Evolutionary conservation across 305 asterid species (phyloP).

Genomic region (Fraxinus albicans): DNA sequence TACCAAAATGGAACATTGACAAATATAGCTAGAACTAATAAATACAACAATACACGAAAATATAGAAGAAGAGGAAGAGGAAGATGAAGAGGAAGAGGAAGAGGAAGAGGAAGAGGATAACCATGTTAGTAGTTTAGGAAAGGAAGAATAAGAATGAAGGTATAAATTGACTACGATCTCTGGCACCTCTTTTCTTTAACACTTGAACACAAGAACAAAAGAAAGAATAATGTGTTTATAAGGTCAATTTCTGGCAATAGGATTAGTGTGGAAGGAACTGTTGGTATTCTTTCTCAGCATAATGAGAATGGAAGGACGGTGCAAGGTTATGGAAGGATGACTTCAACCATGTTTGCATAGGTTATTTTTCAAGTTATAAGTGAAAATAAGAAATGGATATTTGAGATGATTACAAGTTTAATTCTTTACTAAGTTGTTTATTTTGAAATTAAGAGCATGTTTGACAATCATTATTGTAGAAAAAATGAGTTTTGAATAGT

Average conservation of each 20-base stretch:
- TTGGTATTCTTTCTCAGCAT: neutral
- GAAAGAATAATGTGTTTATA: neutral
- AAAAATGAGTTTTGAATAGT: no score
- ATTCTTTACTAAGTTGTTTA: neutral
- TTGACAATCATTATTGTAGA: no score
- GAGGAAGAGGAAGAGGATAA: neutral
- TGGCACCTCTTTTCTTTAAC: neutral
- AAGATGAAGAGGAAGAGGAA: neutral
- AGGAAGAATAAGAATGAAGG: neutral
- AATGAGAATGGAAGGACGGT: no score
- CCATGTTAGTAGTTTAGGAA: neutral
- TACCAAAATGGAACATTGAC: neutral
- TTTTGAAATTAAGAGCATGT: no score
- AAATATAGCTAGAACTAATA: neutral
- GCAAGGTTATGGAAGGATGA: neutral
- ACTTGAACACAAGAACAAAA: neutral
- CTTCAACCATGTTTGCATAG: neutral
- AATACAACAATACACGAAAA: neutral
- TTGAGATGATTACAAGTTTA: neutral
- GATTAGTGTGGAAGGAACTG: neutral
- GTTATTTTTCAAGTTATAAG: neutral
- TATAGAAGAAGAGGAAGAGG: neutral
- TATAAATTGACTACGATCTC: no score
- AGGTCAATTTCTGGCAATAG: neutral
- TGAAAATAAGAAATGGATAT: neutral